Base-by-base conservation (phyloP, 1,284 basidiomycete species). In the Pseudozyma sp. region DNA sequence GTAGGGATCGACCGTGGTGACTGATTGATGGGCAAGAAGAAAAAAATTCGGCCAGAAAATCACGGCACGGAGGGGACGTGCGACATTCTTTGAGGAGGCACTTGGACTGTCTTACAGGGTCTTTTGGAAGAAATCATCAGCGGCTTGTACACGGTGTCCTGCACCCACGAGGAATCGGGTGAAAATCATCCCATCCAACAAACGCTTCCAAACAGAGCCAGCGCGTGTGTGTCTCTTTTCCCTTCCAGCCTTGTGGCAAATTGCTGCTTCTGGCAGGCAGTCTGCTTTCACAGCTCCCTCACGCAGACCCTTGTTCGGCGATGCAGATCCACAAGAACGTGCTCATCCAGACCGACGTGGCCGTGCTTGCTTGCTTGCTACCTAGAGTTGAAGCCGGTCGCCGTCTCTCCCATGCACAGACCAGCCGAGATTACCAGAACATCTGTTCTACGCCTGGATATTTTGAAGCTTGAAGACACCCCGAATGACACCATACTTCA, bases 301-400 rank as follows among this genome's bases (percentile, higher is more conserved):
- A 44, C n/a, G 30, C 39, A 43, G 42, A 51, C 33, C 46, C 47
- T 46, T 50, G 34, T 11, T 29, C 6, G n/a, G 24, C 9, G 2
- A 53, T 46, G 58, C 58, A 68, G 58, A 61, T 57, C 54, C 45
- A 48, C 50, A 35, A 57, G 65, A 68, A 68, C 65, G 65, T 68
- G 58, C 65, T 43, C 52, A 40, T 37, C 39, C 17, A 34, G 34
- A 46, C 43, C 43, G 52, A 55, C 48, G 52, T 66, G 47, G 56
- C 47, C 56, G n/a, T 6, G 14, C 35, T 42, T 49, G n/a, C 35
- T 45, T 14, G 34, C 17, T 7, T 24, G 45, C 29, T 24, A 24
- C 42, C 40, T 11, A 1, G 11, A 13, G 10, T 24, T 44, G 8
- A 19, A 6, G 17, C 43, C 24, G n/a, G 19, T 19, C 7, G 10